A percentile compares a stretch with the other conserved stretches of the same genome.
phyloP scores from a whole-genome alignment of 306 rosid species.

The Carpinus viminea region DNA sequence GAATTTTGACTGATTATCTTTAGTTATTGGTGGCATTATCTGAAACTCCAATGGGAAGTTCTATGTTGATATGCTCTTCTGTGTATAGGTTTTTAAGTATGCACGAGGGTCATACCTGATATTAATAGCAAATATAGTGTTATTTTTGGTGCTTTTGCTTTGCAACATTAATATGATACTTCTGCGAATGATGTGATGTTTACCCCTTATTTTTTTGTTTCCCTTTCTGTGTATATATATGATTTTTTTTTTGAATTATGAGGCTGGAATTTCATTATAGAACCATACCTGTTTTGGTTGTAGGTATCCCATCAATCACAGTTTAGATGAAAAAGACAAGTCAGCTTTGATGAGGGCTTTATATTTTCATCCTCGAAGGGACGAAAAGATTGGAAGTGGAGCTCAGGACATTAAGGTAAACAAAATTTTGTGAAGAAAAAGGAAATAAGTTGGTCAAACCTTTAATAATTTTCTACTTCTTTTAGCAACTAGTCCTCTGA shows the following conservation, averaged over 20 bases:
- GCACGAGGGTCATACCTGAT: neutral
- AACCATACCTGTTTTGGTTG: slow-evolving; percentile 31
- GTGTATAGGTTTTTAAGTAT: neutral
- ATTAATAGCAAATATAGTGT: neutral
- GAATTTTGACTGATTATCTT: neutral
- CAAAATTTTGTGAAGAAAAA: slow-evolving; percentile 6
- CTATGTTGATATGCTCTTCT: neutral
- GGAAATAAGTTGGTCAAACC: neutral
- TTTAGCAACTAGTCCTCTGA: neutral
- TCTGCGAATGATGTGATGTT: neutral
- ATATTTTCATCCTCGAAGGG: slow-evolving; percentile 64
- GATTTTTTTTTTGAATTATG: neutral
- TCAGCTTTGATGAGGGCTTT: slow-evolving; percentile 57
- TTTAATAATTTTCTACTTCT: neutral
- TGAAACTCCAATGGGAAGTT: neutral
- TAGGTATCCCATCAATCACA: slow-evolving; percentile 62
- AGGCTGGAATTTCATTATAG: slow-evolving; percentile 18
- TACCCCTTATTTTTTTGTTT: neutral
- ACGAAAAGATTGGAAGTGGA: slow-evolving; percentile 68
- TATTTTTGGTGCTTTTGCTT: neutral
- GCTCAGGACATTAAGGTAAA: slow-evolving; percentile 64
- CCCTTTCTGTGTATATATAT: neutral
- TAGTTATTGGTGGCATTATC: neutral
- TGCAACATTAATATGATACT: neutral
- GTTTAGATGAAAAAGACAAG: slow-evolving; percentile 58